Base-by-base conservation (phyloP, 2,329 filamentous ascomycete genomes). In the Ophiostoma novo-ulmi region DNA sequence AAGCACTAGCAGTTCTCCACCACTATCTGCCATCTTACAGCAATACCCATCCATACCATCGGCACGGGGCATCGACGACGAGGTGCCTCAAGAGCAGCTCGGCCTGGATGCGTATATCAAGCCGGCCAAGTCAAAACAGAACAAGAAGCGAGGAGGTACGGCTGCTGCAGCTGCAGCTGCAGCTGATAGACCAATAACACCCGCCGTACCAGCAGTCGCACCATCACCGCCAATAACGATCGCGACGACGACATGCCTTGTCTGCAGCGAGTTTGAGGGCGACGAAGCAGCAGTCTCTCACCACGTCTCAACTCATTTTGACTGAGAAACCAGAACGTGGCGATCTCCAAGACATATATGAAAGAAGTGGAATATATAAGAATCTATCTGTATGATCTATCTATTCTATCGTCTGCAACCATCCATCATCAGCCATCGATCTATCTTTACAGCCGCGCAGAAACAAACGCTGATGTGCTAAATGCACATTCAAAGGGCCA, bases 261-360 rank as follows among this genome's bases (percentile, higher is more conserved):
- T 92, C 1, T 92, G 90, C 76, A 83, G 82, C 3, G 79, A 76
- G 0, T 92, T 92, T 77, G 84, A 89, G 74, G 90, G 90, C 1
- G 89, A 92, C 74, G 89, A 89, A 75, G 80, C 81, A 0, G 90
- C 89, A 10, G 88, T 92, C 11, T 85, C 86, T 11, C 84, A 89
- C 78, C 90, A 92, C 75, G 88, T 92, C 71, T 85, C 86, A 36
- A 77, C 75, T 3, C 87, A 89, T 76, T 88, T 89, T 70, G 80
- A 82, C 22, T 38, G 61, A 52, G 3, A 71, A n/a, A n/a, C 38
- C 4, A 48, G 6, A 44, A 5, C 26, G 13, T 38, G 22, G 48
- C 14, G 44, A 5, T 39, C 0, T 39, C 2, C 41, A 13, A 44
- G 14, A 20, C 41, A 44, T 17, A 5, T 44, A 17, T 44, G 41